These are phyloP conservation scores for Canariomyces notabilis DNA, from an alignment of 2,329 filamentous ascomycete species.

Conservation along the genomic window DNA sequence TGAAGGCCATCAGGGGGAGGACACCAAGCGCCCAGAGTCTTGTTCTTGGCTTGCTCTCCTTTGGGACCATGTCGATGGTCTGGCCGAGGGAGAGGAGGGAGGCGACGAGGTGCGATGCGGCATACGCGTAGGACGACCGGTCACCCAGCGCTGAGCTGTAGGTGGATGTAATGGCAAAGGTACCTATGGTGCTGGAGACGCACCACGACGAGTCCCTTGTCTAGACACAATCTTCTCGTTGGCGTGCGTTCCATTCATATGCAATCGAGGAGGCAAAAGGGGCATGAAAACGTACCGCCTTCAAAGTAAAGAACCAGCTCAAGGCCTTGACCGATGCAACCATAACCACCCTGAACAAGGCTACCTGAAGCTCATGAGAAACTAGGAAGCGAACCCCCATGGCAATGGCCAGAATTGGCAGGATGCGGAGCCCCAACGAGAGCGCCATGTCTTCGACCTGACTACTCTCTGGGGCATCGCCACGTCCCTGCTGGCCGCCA, in stretches of 20 bases:
- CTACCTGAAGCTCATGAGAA: slow-evolving; percentile 9
- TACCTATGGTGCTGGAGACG: too few relatives aligned
- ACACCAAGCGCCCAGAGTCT: slow-evolving; percentile 30
- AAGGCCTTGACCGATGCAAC: slow-evolving; percentile 29
- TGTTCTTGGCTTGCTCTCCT: too few relatives aligned
- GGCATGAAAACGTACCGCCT: slow-evolving; percentile 26
- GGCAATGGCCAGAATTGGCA: not conserved
- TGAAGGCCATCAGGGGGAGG: slow-evolving; percentile 30
- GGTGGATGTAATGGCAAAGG: too few relatives aligned
- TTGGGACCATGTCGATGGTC: too few relatives aligned
- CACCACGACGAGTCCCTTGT: too few relatives aligned
- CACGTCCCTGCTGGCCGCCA: not conserved
- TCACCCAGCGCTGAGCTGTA: too few relatives aligned
- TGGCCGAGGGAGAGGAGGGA: too few relatives aligned
- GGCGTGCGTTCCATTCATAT: not conserved
- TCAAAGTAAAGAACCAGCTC: slow-evolving; percentile 33
- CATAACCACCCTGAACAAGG: slow-evolving; percentile 27
- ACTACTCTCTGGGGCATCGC: not conserved
- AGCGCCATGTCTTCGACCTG: not conserved
- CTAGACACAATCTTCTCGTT: too few relatives aligned
- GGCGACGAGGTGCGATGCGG: too few relatives aligned
- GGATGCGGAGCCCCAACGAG: not conserved
- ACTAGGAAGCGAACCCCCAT: not conserved
- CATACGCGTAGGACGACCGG: too few relatives aligned
- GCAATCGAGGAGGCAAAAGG: not conserved